Evolutionary conservation across 1,284 basidiomycete genomes (phyloP), one percentile per base, ranked within the genome.

Genomic region (Heterobasidion occidentale): DNA sequence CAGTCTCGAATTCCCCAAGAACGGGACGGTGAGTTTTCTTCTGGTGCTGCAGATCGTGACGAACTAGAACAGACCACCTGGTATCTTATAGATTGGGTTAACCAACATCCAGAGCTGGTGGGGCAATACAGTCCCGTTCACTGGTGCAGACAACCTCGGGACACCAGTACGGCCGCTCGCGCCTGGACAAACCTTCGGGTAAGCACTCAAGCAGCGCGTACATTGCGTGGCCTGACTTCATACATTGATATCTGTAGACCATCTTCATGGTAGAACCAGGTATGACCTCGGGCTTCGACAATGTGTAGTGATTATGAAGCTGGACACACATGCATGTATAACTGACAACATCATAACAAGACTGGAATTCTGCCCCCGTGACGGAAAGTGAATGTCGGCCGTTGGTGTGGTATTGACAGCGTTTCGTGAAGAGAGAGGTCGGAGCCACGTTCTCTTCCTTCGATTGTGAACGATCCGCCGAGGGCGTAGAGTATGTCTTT

Each of bases 51-150:
- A 19, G 9, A 48, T 15, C 1, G 46, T 11, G 9, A 7, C 7
- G 5, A 9, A 81, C 82, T 79, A 80, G 80, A 80, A 8, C 83
- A 81, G 60, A 76, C 20, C 15, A 38, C 52, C 33, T 27, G n/a
- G 9, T 15, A 15, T 20, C 15, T 27, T 33, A 1, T 9, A 36
- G 12, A 75, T 81, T n/a, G 79, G 77, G 17, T 55, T 55, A 33
- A 59, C 62, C 56, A 70, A 66, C 12, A 67, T 75, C 46, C 64
- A 67, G 46, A 57, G 38, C 17, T 76, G 74, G 74, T 76, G 74
- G 74, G 74, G 74, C 7, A 76, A 76, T 58, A 75, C 70, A 2
- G 71, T 53, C 19, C 52, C 52, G 14, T 53, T 53, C 42, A 46
- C 20, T 17, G 52, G 52, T 12, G 52, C 52, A 8, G 52, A 53